Percentiles rank a stretch among this genome's conserved stretches.
Evolutionary conservation across 208 protist species (phyloP).

Genomic region (Trichomonas tenax): DNA sequence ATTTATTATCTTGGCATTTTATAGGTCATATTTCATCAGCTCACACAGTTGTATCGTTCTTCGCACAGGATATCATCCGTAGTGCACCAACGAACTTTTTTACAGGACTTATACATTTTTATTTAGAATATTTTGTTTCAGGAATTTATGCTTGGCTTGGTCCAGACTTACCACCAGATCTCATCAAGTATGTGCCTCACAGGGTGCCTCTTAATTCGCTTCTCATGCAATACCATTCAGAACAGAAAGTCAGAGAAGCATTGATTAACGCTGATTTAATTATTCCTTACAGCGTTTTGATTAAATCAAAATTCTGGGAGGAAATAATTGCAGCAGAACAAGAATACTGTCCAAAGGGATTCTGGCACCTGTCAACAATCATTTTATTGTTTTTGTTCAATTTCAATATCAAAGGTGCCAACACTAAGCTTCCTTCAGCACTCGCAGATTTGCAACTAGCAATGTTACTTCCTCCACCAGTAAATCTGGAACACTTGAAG

Average conservation of each 20-base stretch:
- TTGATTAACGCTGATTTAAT: neutral
- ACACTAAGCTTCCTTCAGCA: neutral
- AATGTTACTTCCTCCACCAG: neutral
- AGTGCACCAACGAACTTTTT: neutral
- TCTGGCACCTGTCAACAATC: neutral
- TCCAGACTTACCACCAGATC: neutral
- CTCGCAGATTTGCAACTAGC: neutral
- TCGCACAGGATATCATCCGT: neutral
- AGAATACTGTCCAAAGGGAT: neutral
- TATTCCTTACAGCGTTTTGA: neutral
- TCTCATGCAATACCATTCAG: neutral
- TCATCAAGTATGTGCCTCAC: neutral
- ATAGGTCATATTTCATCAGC: neutral
- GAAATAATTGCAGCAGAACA: neutral
- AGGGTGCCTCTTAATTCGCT: neutral
- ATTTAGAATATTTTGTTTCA: neutral
- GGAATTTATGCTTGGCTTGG: neutral
- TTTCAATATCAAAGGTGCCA: neutral
- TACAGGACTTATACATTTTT: neutral
- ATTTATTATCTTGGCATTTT: neutral
- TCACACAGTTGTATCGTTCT: neutral
- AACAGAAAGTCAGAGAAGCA: neutral
- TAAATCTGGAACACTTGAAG: neutral
- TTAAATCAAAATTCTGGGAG: neutral
- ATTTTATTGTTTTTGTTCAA: neutral